Base-by-base conservation (phyloP, 495 filamentous ascomycete species). In the Hypoxylon subgilvum region DNA sequence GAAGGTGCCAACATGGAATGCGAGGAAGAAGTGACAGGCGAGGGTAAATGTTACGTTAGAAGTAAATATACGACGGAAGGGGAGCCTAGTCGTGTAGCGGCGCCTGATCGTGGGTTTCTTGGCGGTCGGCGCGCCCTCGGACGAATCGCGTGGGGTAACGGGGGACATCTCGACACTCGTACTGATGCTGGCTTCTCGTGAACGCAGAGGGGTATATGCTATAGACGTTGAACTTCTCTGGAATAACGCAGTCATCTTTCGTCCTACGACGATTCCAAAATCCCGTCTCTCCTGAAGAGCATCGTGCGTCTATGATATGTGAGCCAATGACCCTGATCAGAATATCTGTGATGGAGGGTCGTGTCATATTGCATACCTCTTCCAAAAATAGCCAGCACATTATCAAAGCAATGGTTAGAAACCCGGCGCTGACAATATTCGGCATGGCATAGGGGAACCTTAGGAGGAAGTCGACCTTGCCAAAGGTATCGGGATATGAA, bases 1-100 rank as follows among this genome's bases (percentile, higher is more conserved):
- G 79, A 92, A 94, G 35, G 89, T 89, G 54, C 87, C 88, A 70
- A 92, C 81, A 64, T 92, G 88, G 65, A 88, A 84, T 31, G 87
- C 84, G 48, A 94, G 79, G 57, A 91, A 79, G 36, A 81, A 86
- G 69, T 88, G 86, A 1, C 86, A 80, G 9, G 85, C 38, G 2
- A 94, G 74, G 1, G 89, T 91, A 57, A 69, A 68, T 10, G 63
- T 47, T 17, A 96, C 86, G 61, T 93, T 93, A 44, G 80, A 80
- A 2, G 89, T 94, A 79, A 90, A 94, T 52, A 96, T 89, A 19
- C 82, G 80, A 16, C 82, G 79, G 76, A 93, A 89, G 6, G 89
- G 81, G 23, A 93, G 76, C 8, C 69, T 60, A 7, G 64, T 68
- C 8, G 67, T 76, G 36, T 74, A 80, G 8, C 74, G 64, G 0